phyloP scores from a whole-genome alignment of 768 basidiomycete genomes.

The Cantharellus anzutake region DNA sequence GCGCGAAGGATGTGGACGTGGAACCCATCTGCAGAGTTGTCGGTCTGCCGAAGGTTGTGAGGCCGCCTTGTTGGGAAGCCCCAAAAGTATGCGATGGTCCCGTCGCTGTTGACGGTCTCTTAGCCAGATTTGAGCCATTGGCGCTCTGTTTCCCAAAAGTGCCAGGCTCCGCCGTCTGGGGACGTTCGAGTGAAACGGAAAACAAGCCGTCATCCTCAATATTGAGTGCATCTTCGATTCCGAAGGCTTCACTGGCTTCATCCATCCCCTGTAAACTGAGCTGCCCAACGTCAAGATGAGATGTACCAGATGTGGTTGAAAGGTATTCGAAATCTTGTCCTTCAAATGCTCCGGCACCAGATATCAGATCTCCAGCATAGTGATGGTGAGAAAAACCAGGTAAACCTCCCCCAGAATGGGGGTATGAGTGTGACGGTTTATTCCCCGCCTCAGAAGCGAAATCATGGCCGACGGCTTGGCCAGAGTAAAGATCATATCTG shows the following conservation, averaged over 20 bases:
- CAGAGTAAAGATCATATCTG: constrained; percentile 11
- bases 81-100: neutral
- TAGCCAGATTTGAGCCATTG: neutral
- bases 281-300: constrained; percentile 1
- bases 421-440: constrained; percentile 3
- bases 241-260: neutral
- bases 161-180: neutral
- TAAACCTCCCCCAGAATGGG: constrained; percentile 2
- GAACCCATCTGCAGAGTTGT: no score
- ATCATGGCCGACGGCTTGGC: constrained; percentile 9
- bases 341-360: constrained; percentile 4
- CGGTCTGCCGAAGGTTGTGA: neutral
- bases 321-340: constrained; percentile 3
- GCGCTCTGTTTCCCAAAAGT: neutral
- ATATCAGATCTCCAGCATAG: constrained; percentile 10
- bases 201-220: neutral
- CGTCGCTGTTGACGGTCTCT: neutral
- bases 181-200: neutral
- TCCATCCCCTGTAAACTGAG: neutral
- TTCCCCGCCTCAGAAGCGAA: constrained; percentile 10
- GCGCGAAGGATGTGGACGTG: neutral
- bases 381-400: constrained; percentile 10
- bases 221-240: neutral
- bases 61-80: neutral
- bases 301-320: neutral